A percentile compares a stretch with the other conserved stretches of the same genome.
Evolutionary conservation across 108 stramenopile genomes (phyloP).

Genomic region (Pseudonitzschia pungens): DNA sequence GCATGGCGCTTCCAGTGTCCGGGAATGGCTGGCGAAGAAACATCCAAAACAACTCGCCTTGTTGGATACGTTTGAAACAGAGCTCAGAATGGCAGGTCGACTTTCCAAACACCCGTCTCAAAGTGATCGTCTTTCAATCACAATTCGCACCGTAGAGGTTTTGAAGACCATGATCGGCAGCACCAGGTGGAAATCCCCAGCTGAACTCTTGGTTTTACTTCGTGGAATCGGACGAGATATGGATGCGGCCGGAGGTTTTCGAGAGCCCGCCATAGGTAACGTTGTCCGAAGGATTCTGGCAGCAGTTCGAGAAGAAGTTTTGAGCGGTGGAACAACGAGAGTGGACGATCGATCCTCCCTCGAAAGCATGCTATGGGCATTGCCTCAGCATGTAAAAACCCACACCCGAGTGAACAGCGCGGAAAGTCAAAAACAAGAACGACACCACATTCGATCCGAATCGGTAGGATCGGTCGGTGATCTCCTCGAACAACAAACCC

Average conservation of each 20-base stretch:
- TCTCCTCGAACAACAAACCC: constrained; percentile 14
- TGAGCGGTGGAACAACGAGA: constrained; percentile 28
- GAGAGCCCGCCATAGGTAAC: constrained; percentile 85
- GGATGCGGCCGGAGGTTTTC: constrained; percentile 73
- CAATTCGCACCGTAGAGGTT: constrained; percentile 73
- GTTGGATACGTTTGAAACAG: constrained; percentile 73
- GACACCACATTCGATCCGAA: constrained; percentile 28
- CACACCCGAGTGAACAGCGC: constrained; percentile 2
- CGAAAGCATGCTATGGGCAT: constrained; percentile 85
- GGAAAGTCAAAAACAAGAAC: background rate
- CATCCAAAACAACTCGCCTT: constrained; percentile 34
- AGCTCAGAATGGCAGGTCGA: constrained; percentile 72
- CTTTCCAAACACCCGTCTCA: constrained; percentile 26
- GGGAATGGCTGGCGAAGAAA: constrained; percentile 17
- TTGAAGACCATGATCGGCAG: constrained; percentile 73
- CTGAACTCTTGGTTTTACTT: constrained; percentile 66
- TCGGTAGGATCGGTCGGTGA: constrained; percentile 26
- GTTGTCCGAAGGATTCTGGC: constrained; percentile 80
- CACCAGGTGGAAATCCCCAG: constrained; percentile 81
- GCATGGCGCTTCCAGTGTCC: constrained; percentile 15
- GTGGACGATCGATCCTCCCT: constrained; percentile 56
- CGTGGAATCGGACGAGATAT: constrained; percentile 74
- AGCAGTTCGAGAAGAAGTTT: constrained; percentile 77
- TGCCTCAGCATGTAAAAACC: constrained; percentile 67
- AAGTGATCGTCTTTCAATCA: constrained; percentile 57